Conservation (phyloP, 768 basidiomycete genomes). For the Exsudoporus frostii region DNA sequence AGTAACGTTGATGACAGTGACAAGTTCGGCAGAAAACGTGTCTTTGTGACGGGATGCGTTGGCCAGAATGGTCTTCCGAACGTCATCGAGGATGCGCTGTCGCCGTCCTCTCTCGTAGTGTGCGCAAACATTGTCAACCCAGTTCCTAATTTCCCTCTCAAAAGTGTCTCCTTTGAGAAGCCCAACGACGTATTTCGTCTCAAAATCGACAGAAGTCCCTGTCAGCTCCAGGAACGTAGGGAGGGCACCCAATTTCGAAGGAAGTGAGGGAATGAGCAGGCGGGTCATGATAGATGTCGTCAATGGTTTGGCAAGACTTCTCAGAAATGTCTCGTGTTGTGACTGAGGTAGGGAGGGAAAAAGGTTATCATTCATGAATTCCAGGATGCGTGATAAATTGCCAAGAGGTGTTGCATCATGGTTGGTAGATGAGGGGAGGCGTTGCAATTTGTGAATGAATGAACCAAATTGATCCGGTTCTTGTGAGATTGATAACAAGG, state of each 20-base stretch:
- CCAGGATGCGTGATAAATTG: constrained; percentile 53
- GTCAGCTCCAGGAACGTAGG: constrained; percentile 60
- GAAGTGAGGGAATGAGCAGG: constrained; percentile 67
- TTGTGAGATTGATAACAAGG: constrained; percentile 37
- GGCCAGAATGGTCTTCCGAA: constrained; percentile 53
- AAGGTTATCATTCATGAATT: constrained; percentile 60
- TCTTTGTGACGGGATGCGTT: constrained; percentile 14
- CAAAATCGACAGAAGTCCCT: constrained; percentile 60
- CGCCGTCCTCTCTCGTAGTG: constrained; percentile 83
- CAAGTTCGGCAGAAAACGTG: constrained; percentile 27
- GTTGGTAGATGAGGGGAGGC: constrained; percentile 40
- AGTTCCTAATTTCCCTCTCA: constrained; percentile 57
- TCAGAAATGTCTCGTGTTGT: constrained; percentile 46
- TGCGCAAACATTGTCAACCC: constrained; percentile 62
- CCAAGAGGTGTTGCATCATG: constrained; percentile 42
- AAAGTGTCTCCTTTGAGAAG: constrained; percentile 47
- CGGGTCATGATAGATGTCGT: constrained; percentile 59
- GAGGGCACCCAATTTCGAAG: constrained; percentile 57
- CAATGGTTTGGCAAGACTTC: constrained; percentile 58
- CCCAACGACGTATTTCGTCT: constrained; percentile 49
- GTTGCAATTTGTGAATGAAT: constrained; percentile 45
- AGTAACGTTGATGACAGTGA: neutral
- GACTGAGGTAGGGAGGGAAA: constrained; percentile 53
- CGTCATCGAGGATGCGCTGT: constrained; percentile 58
- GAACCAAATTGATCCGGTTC: constrained; percentile 32